Conservation (phyloP, 1,139 yeast species). For the Meyerozyma guilliermondii region DNA sequence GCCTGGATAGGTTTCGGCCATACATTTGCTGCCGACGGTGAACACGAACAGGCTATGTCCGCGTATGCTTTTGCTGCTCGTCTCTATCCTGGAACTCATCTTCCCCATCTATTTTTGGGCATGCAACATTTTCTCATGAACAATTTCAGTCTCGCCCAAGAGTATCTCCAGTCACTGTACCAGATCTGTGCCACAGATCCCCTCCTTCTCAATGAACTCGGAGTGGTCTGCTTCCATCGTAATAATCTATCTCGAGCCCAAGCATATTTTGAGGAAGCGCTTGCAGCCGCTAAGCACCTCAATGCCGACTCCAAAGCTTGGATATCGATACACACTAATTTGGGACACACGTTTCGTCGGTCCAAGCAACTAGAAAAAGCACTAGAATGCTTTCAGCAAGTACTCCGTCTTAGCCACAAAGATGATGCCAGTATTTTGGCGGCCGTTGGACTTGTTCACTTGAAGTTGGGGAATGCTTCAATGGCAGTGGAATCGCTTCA, state of each 20-base stretch:
- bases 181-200: slow-evolving; percentile 85
- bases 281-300: slow-evolving; percentile 61
- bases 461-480: slow-evolving; percentile 59
- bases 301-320: slow-evolving; percentile 81
- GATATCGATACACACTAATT: slow-evolving; percentile 80
- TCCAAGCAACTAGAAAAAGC: slow-evolving; percentile 62
- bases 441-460: slow-evolving; percentile 77
- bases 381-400: slow-evolving; percentile 70
- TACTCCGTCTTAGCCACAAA: slow-evolving; percentile 60
- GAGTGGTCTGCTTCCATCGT: slow-evolving; percentile 82
- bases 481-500: slow-evolving; percentile 77
- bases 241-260: slow-evolving; percentile 68
- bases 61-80: slow-evolving; percentile 96
- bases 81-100: slow-evolving; percentile 88
- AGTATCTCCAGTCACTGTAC: slow-evolving; percentile 72
- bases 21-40: slow-evolving; percentile 96
- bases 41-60: slow-evolving; percentile 96
- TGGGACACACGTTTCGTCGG: slow-evolving; percentile 87
- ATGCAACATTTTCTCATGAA: slow-evolving; percentile 94
- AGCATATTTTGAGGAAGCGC: slow-evolving; percentile 64
- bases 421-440: slow-evolving; percentile 72
- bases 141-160: slow-evolving; percentile 78
- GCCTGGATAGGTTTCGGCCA: slow-evolving; percentile 99
- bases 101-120: slow-evolving; percentile 86
- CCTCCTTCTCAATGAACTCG: slow-evolving; percentile 80